Evolutionary conservation across 176 grass and related monocot species (phyloP).

Genomic region (Avena eriantha): DNA sequence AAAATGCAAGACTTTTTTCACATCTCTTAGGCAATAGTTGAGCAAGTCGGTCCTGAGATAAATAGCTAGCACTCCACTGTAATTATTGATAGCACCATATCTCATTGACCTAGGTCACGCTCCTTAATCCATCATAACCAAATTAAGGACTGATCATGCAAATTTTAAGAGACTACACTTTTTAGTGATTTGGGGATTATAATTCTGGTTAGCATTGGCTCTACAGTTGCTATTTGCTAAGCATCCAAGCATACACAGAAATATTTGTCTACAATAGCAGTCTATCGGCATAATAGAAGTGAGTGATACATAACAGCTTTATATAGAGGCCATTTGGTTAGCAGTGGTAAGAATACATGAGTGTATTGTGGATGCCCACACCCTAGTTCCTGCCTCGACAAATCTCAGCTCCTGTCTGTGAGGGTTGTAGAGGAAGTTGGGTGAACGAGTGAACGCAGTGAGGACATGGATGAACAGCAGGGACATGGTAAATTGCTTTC

Average conservation of each 20-base stretch:
- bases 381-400: neutral
- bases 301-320: neutral
- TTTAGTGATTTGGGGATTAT: neutral
- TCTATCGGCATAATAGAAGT: neutral
- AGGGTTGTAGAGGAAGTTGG: too few relatives aligned
- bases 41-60: neutral
- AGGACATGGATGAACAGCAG: neutral
- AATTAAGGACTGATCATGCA: neutral
- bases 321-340: neutral
- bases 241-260: neutral
- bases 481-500: neutral
- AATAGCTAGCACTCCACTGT: neutral
- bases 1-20: neutral
- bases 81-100: neutral
- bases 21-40: neutral
- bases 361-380: neutral
- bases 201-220: neutral
- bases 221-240: neutral
- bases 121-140: neutral
- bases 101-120: neutral
- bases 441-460: neutral
- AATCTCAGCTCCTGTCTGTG: neutral
- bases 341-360: neutral
- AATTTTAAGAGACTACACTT: neutral
- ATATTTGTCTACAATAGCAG: neutral